Evolutionary conservation across 371 early-diverging fungal genomes (phyloP), one percentile per base, ranked within the genome.

Genomic region (Mucor mucedo): DNA sequence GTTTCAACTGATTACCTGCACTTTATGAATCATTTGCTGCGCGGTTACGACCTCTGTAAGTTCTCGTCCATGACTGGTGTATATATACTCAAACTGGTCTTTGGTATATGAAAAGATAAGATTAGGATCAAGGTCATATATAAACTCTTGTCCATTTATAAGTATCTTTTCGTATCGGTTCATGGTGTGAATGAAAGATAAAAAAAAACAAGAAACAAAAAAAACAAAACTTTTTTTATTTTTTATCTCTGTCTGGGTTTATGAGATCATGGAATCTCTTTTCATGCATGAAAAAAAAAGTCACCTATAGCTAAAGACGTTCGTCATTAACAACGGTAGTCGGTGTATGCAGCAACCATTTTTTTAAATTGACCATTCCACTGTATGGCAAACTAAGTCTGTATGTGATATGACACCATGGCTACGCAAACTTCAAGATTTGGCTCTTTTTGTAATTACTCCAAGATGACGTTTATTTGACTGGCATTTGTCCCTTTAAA

Each of bases 71-170:
- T 28, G 4, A 13, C 28, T 4, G n/a, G 42, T 13, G 29, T 55
- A 42, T 27, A 29, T 27, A 55, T 42, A 55, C 29, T 55, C 42
- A 13, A 55, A 11, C 4, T 13, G 27, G 2, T 55, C 55, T 27
- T 27, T 28, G 14, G 40, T 42, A 27, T 35, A 62, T 29, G 45
- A 44, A 39, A 54, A 62, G 2, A 62, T 47, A 11, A 62, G 3
- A 29, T 47, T 38, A 4, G 55, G 47, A 39, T 62, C 62, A 4
- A 55, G 5, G 8, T 62, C 62, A 11, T 54, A 62, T 35, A 45
- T 44, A 27, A 38, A 54, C 10, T 55, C 42, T 21, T 45, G 38
- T 6, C 35, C 35, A 8, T 62, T 45, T 11, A 47, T 8, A 0
- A 47, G 30, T n/a, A 38, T 28, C 29, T 45, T 44, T 55, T 54